Evolutionary conservation across 805 yeast genomes (phyloP).

Genomic region (Candida verbasci): DNA sequence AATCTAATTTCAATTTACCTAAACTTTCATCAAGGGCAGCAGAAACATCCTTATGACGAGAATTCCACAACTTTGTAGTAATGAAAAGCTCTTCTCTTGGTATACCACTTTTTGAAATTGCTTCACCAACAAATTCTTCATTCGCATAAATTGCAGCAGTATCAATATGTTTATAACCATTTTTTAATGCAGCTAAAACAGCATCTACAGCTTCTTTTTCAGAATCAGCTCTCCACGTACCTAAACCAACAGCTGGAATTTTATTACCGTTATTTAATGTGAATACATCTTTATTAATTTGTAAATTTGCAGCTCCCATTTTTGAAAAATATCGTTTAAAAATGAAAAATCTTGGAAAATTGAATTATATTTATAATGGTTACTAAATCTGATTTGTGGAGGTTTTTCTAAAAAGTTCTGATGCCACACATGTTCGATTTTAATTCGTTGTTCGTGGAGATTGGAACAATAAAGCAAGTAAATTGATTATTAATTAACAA

Average conservation of each 20-base stretch:
- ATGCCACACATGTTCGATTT: no score
- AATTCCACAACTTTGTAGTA: constrained; percentile 67
- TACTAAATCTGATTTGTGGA: no score
- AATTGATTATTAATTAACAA: not conserved
- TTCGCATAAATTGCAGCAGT: constrained; percentile 68
- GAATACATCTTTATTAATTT: constrained; percentile 11
- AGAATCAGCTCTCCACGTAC: constrained; percentile 63
- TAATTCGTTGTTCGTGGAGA: no score
- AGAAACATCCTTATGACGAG: constrained; percentile 48
- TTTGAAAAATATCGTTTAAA: no score
- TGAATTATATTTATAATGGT: constrained; percentile 1
- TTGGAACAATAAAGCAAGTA: constrained; percentile 1
- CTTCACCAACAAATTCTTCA: constrained; percentile 60
- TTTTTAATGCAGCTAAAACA: constrained; percentile 55
- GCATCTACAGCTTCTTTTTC: constrained; percentile 47
- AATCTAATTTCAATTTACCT: constrained; percentile 61
- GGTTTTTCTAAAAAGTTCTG: no score
- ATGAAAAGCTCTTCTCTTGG: constrained; percentile 63
- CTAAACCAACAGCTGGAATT: constrained; percentile 69
- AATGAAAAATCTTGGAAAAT: not conserved
- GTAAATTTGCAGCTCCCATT: constrained; percentile 5
- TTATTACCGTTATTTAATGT: constrained; percentile 57
- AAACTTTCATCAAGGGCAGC: constrained; percentile 56
- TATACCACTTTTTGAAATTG: constrained; percentile 51
- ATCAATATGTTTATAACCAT: constrained; percentile 76